Percentiles rank a stretch among this genome's conserved stretches.
These are phyloP conservation scores for Mortierella hygrophila DNA, from an alignment of 192 early-diverging fungal species.

Conservation along the genomic window DNA sequence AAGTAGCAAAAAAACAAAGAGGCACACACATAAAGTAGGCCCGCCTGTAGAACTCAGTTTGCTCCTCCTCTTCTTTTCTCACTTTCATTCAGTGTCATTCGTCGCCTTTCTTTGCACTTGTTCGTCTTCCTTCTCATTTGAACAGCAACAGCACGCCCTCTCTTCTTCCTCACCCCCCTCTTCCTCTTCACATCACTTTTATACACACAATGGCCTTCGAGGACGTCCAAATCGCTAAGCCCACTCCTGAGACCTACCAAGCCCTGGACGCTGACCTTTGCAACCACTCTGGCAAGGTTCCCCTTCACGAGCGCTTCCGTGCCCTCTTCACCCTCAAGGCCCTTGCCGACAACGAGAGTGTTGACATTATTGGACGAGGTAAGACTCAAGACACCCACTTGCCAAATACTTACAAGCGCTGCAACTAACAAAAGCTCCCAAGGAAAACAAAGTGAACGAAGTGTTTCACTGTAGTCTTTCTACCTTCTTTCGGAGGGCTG, in stretches of 20 bases:
- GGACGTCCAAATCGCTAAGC: constrained; percentile 41
- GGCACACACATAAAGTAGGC: not conserved
- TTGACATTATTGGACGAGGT: constrained; percentile 89
- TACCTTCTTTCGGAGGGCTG: not conserved
- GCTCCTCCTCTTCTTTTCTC: not conserved
- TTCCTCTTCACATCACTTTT: not conserved
- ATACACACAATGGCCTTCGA: constrained; percentile 40
- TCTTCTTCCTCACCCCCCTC: not conserved
- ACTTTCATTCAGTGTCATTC: not conserved
- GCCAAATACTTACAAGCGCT: not conserved
- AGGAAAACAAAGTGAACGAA: not conserved
- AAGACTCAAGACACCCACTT: not conserved
- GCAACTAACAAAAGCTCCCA: not conserved
- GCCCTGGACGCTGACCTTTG: constrained; percentile 74
- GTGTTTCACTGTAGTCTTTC: not conserved
- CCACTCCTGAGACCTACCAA: constrained; percentile 61
- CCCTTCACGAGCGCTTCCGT: constrained; percentile 91
- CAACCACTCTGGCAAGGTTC: constrained; percentile 68
- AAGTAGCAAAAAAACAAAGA: no score
- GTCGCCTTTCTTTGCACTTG: not conserved
- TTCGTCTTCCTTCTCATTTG: not conserved
- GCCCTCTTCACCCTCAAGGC: constrained; percentile 94
- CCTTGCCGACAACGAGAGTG: constrained; percentile 75
- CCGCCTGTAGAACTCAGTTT: not conserved
- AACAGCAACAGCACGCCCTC: no score